phyloP scores from a whole-genome alignment of 805 yeast genomes.

The Lachancea quebecensis region DNA sequence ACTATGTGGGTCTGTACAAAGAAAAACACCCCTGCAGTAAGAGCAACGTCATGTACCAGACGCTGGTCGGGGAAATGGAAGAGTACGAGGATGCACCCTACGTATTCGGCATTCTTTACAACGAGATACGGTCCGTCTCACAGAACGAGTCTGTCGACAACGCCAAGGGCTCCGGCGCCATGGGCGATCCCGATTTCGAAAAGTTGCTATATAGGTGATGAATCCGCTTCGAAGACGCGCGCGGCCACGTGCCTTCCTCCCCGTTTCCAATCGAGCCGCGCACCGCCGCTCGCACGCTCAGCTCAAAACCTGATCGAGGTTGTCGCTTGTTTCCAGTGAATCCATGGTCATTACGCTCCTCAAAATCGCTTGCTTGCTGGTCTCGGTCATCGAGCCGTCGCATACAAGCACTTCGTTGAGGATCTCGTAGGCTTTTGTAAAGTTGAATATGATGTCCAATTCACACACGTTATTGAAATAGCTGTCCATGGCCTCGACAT shows the following conservation, averaged over 20 bases:
- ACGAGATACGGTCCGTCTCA: slow-evolving; percentile 26
- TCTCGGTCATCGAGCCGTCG: slow-evolving; percentile 83
- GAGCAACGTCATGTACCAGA: slow-evolving; percentile 31
- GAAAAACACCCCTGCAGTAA: slow-evolving; percentile 32
- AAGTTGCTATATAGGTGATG: slow-evolving; percentile 8
- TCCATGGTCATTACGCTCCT: slow-evolving; percentile 78
- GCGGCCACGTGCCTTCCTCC: too few species aligned
- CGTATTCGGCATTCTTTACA: slow-evolving; percentile 35
- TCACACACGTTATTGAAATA: slow-evolving; percentile 95
- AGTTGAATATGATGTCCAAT: slow-evolving; percentile 91
- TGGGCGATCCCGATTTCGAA: slow-evolving; percentile 21
- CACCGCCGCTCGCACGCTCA: slow-evolving; percentile 9
- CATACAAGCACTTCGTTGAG: slow-evolving; percentile 76
- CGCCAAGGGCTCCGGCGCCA: slow-evolving; percentile 15
- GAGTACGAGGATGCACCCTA: slow-evolving; percentile 34
- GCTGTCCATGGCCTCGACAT: slow-evolving; percentile 94
- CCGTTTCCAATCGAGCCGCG: not conserved
- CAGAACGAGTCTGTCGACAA: slow-evolving; percentile 17
- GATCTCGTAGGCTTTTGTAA: slow-evolving; percentile 87
- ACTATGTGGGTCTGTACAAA: slow-evolving; percentile 27
- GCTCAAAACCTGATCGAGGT: slow-evolving; percentile 38
- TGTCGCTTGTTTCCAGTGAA: slow-evolving; percentile 74
- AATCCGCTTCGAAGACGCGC: not conserved
- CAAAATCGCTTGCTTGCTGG: slow-evolving; percentile 72
- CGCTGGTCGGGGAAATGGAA: slow-evolving; percentile 33